phyloP scores from a whole-genome alignment of 2,329 filamentous ascomycete species.

The Clonostachys rosea region DNA sequence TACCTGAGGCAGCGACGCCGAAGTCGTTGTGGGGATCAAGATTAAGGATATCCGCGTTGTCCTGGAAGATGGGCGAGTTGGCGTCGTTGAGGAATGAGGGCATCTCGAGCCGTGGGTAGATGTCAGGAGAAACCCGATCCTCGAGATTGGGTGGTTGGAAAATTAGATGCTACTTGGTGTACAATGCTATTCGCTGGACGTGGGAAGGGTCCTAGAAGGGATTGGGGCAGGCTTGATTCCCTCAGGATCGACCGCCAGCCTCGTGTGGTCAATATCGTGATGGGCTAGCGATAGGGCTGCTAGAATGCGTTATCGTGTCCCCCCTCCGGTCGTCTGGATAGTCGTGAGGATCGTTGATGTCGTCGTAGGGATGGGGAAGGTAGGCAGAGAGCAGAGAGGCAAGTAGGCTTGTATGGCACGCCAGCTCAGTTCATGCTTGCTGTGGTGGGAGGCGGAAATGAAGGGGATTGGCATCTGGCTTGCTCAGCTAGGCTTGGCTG shows the following conservation, averaged over 20 bases:
- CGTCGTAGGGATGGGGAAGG: background rate
- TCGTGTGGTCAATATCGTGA: too few species aligned
- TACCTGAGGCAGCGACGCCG: slow-evolving; percentile 18
- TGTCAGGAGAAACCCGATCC: too few species aligned
- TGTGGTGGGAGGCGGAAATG: slow-evolving; percentile 1
- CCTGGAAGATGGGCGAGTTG: slow-evolving; percentile 33
- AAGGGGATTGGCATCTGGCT: slow-evolving; percentile 1
- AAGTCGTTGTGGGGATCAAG: slow-evolving; percentile 34
- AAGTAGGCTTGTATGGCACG: too few species aligned
- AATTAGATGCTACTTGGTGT: too few species aligned
- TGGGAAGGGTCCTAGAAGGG: too few species aligned
- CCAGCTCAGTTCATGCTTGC: too few species aligned
- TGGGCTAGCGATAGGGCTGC: too few species aligned
- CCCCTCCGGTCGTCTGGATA: too few species aligned
- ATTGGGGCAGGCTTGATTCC: too few species aligned
- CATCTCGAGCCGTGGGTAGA: slow-evolving; percentile 28
- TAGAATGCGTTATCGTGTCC: too few species aligned
- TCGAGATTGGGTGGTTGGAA: slow-evolving; percentile 20
- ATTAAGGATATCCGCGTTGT: slow-evolving; percentile 35
- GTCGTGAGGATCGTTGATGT: background rate
- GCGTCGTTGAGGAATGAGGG: slow-evolving; percentile 49
- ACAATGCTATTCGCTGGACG: too few species aligned
- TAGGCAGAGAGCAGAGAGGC: background rate
- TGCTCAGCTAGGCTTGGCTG: background rate
- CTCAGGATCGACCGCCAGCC: too few species aligned